phyloP scores from a whole-genome alignment of 495 filamentous ascomycete genomes.

The Trichoderma orchidacearum region DNA sequence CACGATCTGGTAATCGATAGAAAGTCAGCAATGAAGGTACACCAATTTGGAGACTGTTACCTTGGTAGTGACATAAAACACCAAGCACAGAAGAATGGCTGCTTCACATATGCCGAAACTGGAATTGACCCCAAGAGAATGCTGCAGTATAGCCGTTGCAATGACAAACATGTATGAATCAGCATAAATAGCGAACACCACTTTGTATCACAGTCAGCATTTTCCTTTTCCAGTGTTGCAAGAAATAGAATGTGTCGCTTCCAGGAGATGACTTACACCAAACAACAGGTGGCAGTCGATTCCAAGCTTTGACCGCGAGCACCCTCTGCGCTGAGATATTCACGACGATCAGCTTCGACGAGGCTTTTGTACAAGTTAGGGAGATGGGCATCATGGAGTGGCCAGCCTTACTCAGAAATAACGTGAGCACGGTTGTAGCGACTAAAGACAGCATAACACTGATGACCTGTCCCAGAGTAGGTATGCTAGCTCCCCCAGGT shows the following conservation, averaged over 20 bases:
- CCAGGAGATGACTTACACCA: slow-evolving; percentile 29
- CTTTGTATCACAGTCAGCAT: slow-evolving; percentile 9
- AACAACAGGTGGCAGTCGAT: slow-evolving; percentile 26
- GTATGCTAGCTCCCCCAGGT: background rate
- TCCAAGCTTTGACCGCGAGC: slow-evolving; percentile 25
- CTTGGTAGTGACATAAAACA: slow-evolving; percentile 41
- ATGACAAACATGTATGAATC: slow-evolving; percentile 38
- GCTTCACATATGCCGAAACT: slow-evolving; percentile 27
- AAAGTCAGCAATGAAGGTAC: slow-evolving; percentile 2
- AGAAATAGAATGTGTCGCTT: too few species aligned
- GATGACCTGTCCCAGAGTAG: slow-evolving; percentile 9
- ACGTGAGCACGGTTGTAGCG: slow-evolving; percentile 25
- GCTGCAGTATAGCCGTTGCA: slow-evolving; percentile 32
- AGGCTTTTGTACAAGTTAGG: too few species aligned
- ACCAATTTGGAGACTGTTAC: slow-evolving; percentile 8
- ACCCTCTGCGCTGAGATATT: slow-evolving; percentile 18
- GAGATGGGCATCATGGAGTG: background rate
- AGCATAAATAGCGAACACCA: slow-evolving; percentile 35
- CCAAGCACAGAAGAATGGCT: slow-evolving; percentile 33
- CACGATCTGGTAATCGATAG: slow-evolving; percentile 20
- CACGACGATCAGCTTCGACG: background rate
- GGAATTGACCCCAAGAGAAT: slow-evolving; percentile 31
- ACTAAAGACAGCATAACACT: slow-evolving; percentile 27
- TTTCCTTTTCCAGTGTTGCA: background rate
- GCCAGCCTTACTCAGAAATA: slow-evolving; percentile 28